Base-by-base conservation (phyloP, 352 stramenopile genomes). In the Pythium sukuiense region DNA sequence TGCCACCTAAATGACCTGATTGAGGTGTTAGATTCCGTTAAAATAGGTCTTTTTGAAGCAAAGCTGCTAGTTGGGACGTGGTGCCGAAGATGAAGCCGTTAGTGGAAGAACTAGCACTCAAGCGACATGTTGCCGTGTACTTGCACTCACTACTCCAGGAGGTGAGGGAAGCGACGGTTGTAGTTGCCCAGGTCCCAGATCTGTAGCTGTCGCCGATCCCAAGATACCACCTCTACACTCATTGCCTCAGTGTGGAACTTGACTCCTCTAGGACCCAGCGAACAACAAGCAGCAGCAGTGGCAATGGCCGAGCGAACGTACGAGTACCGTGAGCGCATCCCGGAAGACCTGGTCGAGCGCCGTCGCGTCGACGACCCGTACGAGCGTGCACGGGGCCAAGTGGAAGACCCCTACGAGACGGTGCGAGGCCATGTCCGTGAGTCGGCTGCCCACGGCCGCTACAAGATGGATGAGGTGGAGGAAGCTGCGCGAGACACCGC, bases 391-490 rank as follows among this genome's bases (percentile, higher is more conserved):
- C 60, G 61, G 2, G 67, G 61, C 20, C 55, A 65, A 45, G 61
- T 69, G 37, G 67, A 73, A 63, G 61, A 69, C 20, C 41, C 55
- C 20, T 73, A 69, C 57, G 67, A 73, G 12, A 55, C 55, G 11
- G 27, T 61, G 27, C 59, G 50, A 12, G 45, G 26, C 5, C 43
- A 37, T 26, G 67, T 62, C 1, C 61, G 74, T 11, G 77, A 83
- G 18, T 73, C 78, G 33, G 76, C 59, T 13, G 78, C 77, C 45
- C 30, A 71, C 24, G 66, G 55, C 11, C 73, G 68, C n/a, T 65
- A 72, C 35, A 84, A 86, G 61, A 78, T 81, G 66, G 71, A 79
- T 13, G 41, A 49, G 16, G 26, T 49, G 41, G 41, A 49, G 41
- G 41, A 24, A 2, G 5, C 18, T 13, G 41, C 41, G 41, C 41